A percentile compares a stretch with the other conserved stretches of the same genome.
Conservation (phyloP, 2,329 filamentous ascomycete genomes). For the Pseudocercospora crystallina region DNA sequence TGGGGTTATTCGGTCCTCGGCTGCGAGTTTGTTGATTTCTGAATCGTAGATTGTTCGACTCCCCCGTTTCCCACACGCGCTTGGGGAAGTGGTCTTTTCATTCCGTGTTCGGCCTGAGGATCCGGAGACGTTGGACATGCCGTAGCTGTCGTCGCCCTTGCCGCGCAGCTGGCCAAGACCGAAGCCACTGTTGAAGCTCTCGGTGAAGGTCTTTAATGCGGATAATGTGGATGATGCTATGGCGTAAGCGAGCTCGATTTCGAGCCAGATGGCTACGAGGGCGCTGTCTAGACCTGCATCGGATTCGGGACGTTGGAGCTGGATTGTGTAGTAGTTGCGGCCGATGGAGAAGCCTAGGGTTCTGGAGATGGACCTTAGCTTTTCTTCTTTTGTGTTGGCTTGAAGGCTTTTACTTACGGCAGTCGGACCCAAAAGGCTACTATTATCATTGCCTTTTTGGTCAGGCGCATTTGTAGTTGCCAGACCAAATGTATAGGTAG, state of each 20-base stretch:
- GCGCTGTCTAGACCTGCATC: conserved; percentile 37
- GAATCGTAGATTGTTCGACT: too few species aligned
- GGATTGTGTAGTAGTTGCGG: conserved; percentile 37
- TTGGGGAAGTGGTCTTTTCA: conserved; percentile 12
- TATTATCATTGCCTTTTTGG: conserved; percentile 37
- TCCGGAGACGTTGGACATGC: conserved; percentile 26
- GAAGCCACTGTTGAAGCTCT: conserved; percentile 44
- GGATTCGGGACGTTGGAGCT: conserved; percentile 22
- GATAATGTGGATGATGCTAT: conserved; percentile 43
- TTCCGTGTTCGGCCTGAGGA: conserved; percentile 20
- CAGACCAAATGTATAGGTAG: conserved; percentile 38
- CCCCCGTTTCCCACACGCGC: not conserved
- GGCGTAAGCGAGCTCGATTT: conserved; percentile 42
- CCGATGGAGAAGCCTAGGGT: conserved; percentile 37
- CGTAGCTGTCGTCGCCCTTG: conserved; percentile 31
- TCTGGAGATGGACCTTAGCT: conserved; percentile 15
- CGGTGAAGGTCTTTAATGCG: conserved; percentile 44
- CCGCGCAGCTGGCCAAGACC: conserved; percentile 33
- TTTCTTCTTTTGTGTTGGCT: not conserved
- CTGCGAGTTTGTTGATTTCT: too few species aligned
- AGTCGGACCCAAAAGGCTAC: conserved; percentile 40
- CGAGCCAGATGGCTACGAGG: conserved; percentile 37
- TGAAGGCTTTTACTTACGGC: conserved; percentile 28
- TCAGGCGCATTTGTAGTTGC: conserved; percentile 38
- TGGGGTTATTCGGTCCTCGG: not conserved